Evolutionary conservation across 2,329 filamentous ascomycete species (phyloP).

Genomic region (Ascochyta rabiei): DNA sequence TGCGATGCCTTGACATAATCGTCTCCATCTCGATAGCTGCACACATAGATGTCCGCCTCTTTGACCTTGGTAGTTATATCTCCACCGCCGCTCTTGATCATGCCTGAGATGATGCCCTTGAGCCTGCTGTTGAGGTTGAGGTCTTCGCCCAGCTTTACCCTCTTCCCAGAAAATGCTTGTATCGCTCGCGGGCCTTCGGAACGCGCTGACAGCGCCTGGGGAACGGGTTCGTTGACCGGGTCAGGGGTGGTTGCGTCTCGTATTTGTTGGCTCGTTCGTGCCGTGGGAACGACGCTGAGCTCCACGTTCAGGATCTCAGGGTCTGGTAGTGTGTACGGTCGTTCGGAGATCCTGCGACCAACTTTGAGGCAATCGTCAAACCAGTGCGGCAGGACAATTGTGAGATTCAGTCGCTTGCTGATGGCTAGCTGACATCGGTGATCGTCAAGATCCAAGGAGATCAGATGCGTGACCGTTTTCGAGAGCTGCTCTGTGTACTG

Average conservation of each 20-base stretch:
- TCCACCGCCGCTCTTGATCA: conserved; percentile 76
- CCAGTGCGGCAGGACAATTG: conserved; percentile 94
- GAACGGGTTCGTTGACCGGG: conserved; percentile 30
- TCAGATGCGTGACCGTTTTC: conserved; percentile 83
- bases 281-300: conserved; percentile 44
- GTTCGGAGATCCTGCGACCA: conserved; percentile 87
- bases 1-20: conserved; percentile 80
- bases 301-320: conserved; percentile 71
- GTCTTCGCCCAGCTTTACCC: conserved; percentile 78
- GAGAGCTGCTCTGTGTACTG: conserved; percentile 75
- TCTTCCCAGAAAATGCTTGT: conserved; percentile 76
- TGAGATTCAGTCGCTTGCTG: conserved; percentile 71
- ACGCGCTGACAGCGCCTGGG: conserved; percentile 26
- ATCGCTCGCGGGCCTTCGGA: conserved; percentile 38
- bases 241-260: conserved; percentile 44
- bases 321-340: conserved; percentile 83
- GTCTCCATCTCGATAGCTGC: conserved; percentile 81
- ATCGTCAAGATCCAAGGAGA: conserved; percentile 77
- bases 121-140: conserved; percentile 73
- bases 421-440: conserved; percentile 70
- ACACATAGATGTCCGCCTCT: conserved; percentile 82
- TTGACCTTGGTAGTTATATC: conserved; percentile 68
- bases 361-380: conserved; percentile 97
- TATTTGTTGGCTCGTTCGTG: conserved; percentile 54
- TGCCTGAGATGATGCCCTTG: conserved; percentile 67